phyloP scores from a whole-genome alignment of 2,329 filamentous ascomycete genomes.

The Purpureocillium lavendulum region DNA sequence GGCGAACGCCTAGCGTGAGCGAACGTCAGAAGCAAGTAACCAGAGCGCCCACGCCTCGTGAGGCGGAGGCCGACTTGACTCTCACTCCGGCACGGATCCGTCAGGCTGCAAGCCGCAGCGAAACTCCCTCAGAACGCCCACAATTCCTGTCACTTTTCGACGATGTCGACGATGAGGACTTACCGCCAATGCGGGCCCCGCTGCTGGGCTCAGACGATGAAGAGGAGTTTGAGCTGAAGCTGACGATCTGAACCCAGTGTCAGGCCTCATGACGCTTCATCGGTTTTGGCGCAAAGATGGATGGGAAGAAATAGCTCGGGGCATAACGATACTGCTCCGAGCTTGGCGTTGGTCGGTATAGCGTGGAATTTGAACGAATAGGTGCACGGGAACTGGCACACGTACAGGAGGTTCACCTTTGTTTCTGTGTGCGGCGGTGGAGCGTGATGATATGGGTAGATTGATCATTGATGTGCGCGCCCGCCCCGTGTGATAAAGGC shows the following conservation, averaged over 20 bases:
- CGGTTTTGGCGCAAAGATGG: not conserved
- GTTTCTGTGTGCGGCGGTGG: too few relatives aligned
- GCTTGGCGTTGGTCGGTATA: too few relatives aligned
- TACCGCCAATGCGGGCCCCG: constrained; percentile 17
- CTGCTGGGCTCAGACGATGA: constrained; percentile 32
- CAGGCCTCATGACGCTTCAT: not conserved
- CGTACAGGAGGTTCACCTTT: too few relatives aligned
- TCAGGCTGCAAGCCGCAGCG: constrained; percentile 13
- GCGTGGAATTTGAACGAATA: too few relatives aligned
- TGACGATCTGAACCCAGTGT: constrained; percentile 20
- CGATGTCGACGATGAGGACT: constrained; percentile 32
- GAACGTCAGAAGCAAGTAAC: constrained; percentile 6
- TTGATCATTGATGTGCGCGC: too few relatives aligned
- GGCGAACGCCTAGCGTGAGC: constrained; percentile 9
- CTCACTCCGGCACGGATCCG: constrained; percentile 36
- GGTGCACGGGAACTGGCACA: too few relatives aligned
- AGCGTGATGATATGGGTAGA: too few relatives aligned
- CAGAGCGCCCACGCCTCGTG: constrained; percentile 7
- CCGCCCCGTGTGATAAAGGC: too few relatives aligned
- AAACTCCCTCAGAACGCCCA: constrained; percentile 21
- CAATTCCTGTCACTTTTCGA: constrained; percentile 53
- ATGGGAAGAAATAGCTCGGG: not conserved
- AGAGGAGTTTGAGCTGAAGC: constrained; percentile 46
- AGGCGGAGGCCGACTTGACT: constrained; percentile 23
- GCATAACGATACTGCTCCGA: constrained; percentile 2